Evolutionary conservation across 202 grass and related monocot genomes (phyloP), one percentile per base, ranked within the genome.

Genomic region (Zoysia matrella): DNA sequence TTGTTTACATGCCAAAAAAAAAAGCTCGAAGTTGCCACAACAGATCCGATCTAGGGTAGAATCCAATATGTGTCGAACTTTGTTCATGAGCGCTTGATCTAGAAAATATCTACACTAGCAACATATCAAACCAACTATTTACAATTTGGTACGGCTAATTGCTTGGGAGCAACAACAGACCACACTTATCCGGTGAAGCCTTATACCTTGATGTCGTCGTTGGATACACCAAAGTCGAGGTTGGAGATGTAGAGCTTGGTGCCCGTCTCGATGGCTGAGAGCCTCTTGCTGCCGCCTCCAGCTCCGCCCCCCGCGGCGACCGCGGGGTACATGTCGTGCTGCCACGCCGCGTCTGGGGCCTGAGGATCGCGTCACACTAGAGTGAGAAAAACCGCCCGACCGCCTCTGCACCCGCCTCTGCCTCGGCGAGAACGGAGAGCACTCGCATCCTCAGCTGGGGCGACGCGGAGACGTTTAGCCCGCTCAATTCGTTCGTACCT

Each of bases 181-280:
- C 30, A 49, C 13, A 45, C 39, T 49, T 8, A 67, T 13, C 82
- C 4, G 71, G 44, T 22, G 11, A 83, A 2, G 48, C 58, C 58
- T 30, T 11, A 64, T 91, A 99, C 96, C 93, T 99, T 99, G 78
- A 99, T 73, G 79, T 99, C 96, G 13, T 99, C 96, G 75, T 83
- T 99, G 2, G 93, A 99, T 42, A 99, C 93, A 30, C 96, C 91
- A 51, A 93, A 99, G 1, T 99, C 93, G 74, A 99, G 88, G 69
- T 99, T 99, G 77, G 96, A 94, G 83, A 99, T 94, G 89, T 80
- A 90, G 48, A 99, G 87, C 83, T 94, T 99, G 69, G 93, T 96
- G 15, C 96, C 96, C 0, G 96, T 96, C 93, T 99, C 96, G 30
- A 99, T 90, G 43, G 91, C 84, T 6, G 96, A 92, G 63, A 92